Evolutionary conservation across 345 rosid species (phyloP).

Genomic region (Turritis glabra): DNA sequence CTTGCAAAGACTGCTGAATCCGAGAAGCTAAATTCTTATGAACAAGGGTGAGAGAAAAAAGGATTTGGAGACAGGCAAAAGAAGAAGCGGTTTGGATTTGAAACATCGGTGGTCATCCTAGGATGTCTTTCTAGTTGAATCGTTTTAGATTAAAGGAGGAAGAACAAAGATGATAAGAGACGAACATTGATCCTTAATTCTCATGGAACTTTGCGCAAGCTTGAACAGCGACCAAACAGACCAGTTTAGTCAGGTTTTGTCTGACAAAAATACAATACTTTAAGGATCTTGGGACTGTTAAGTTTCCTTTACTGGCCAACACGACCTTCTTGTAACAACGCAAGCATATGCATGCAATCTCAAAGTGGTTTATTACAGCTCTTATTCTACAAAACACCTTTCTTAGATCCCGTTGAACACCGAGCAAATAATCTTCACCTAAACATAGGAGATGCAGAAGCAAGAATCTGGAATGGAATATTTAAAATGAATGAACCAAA

Average conservation of each 20-base stretch:
- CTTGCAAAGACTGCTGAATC: not conserved
- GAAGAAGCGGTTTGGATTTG: not conserved
- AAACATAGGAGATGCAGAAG: slow-evolving; percentile 11
- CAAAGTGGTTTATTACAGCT: not conserved
- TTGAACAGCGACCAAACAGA: not conserved
- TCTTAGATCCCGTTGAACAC: slow-evolving; percentile 41
- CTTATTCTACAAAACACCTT: slow-evolving; percentile 10
- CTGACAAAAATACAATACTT: not conserved
- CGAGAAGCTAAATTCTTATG: not conserved
- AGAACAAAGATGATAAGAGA: not conserved
- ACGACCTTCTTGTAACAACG: not conserved
- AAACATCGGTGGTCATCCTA: not conserved
- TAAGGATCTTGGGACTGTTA: not conserved
- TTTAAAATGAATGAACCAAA: slow-evolving; percentile 33
- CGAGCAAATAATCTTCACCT: slow-evolving; percentile 15
- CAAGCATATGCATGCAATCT: not conserved
- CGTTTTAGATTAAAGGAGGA: not conserved
- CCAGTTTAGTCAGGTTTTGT: not conserved
- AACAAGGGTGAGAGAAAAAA: not conserved
- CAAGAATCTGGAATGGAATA: slow-evolving; percentile 29
- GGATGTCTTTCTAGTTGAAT: not conserved
- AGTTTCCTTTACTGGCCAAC: not conserved
- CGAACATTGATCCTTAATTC: not conserved
- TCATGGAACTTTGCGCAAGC: not conserved
- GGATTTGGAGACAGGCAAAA: not conserved